phyloP scores from a whole-genome alignment of 108 stramenopile genomes.

The Nannochloropsis gaditana region DNA sequence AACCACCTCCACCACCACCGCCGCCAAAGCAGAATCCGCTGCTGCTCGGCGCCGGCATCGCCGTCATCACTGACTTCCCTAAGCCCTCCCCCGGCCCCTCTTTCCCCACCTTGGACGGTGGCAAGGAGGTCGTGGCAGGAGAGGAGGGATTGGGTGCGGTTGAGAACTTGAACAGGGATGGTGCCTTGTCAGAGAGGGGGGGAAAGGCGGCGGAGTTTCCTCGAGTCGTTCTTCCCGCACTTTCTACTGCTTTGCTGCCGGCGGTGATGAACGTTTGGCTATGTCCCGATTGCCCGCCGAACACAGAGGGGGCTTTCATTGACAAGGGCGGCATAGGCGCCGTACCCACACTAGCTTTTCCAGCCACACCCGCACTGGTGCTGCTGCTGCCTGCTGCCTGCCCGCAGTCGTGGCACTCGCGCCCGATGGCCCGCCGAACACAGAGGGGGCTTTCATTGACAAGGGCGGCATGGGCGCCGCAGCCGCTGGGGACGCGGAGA shows the following conservation, averaged over 20 bases:
- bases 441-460: not conserved
- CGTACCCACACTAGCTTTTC: not conserved
- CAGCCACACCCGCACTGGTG: not conserved
- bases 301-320: not conserved
- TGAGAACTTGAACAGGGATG: not conserved
- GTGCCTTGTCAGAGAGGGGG: not conserved
- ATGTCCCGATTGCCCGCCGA: not conserved
- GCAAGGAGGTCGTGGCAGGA: not conserved
- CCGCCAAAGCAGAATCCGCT: not conserved
- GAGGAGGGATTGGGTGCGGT: not conserved
- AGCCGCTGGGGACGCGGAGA: not conserved
- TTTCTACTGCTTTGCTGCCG: not conserved
- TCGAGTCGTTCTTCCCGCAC: not conserved
- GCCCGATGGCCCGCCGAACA: not conserved
- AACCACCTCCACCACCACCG: not conserved
- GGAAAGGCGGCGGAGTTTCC: not conserved
- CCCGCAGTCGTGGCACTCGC: not conserved
- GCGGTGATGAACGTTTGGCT: not conserved
- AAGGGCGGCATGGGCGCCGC: not conserved
- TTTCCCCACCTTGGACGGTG: not conserved
- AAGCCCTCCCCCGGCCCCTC: not conserved
- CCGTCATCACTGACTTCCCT: not conserved
- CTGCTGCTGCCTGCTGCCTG: not conserved
- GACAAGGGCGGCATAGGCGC: not conserved
- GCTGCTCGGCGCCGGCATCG: not conserved